Evolutionary conservation across 2,329 filamentous ascomycete species (phyloP), one percentile per base, ranked within the genome.

Genomic region (Ophiostoma sp.): DNA sequence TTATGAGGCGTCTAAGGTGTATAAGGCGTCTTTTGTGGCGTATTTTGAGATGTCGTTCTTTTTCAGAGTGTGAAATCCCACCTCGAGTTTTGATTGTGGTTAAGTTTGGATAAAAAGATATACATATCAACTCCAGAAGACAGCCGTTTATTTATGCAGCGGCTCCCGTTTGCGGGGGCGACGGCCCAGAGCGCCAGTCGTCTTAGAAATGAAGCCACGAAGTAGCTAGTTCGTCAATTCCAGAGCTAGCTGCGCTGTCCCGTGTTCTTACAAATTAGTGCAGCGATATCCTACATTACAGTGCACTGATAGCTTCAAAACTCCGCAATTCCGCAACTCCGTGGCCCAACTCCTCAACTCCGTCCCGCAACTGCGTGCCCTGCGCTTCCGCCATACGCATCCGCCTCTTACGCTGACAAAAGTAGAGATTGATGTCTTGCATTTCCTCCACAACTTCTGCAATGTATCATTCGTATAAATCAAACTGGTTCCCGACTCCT

Each of bases 321-420:
- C 28, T 64, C 63, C 50, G 11, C 19, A 31, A 39, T 31, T 69
- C 42, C 39, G 57, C 57, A 61, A 69, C 48, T 68, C 31, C 57
- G 31, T 7, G 31, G 8, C 57, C 28, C 57, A 25, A 6, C 28
- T 63, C 57, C 57, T 1, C 31, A 63, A 39, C 31, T 63, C 63
- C 63, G 22, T 11, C n/a, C 42, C 22, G 28, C 17, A 52, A 36
- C 25, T 69, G 28, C 59, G 57, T 61, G 8, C 9, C 39, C 31
- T 61, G 31, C 50, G 50, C 50, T 25, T 52, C 50, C 50, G 50
- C 7, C n/a, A 25, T 52, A n/a, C 15, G 42, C 42, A 42, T 12
- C 48, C 17, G 48, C 48, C 48, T 11, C 3, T 15, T 50, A 50
- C 3, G 48, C 6, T 50, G 9, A 52, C 50, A 25, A 52, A 52